phyloP scores from a whole-genome alignment of 768 basidiomycete genomes.

The Collybia sordida region DNA sequence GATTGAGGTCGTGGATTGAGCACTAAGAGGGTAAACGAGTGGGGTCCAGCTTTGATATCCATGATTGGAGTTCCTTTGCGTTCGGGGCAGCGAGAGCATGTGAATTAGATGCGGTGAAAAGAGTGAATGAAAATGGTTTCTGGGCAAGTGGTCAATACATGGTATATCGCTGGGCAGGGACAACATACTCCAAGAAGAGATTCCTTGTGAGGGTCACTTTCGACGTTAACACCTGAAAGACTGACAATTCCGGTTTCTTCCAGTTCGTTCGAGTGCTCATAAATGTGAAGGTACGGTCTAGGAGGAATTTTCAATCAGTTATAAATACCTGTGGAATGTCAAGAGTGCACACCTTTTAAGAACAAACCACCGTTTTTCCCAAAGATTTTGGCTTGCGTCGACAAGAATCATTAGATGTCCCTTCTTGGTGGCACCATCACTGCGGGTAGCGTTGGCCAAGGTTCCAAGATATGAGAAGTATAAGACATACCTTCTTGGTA shows the following conservation, averaged over 20 bases:
- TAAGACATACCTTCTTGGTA: conserved; percentile 61
- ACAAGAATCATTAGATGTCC: conserved; percentile 79
- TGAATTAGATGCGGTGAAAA: conserved; percentile 91
- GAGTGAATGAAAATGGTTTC: conserved; percentile 86
- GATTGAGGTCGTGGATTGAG: background rate
- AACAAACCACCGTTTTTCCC: conserved; percentile 87
- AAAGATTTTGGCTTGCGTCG: conserved; percentile 76
- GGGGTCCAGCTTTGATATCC: conserved; percentile 84
- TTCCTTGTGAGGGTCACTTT: conserved; percentile 86
- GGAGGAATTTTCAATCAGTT: background rate
- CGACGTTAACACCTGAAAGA: conserved; percentile 80
- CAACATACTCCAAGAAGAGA: conserved; percentile 76
- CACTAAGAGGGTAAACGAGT: conserved; percentile 56
- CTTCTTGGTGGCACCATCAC: conserved; percentile 82
- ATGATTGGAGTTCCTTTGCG: conserved; percentile 79
- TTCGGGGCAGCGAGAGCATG: conserved; percentile 84
- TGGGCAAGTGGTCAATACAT: conserved; percentile 23
- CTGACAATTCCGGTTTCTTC: conserved; percentile 85
- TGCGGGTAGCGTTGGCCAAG: conserved; percentile 25
- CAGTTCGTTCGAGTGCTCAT: conserved; percentile 78
- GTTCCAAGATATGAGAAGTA: conserved; percentile 4
- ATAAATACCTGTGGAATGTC: background rate
- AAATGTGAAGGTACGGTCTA: conserved; percentile 90
- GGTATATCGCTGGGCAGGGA: conserved; percentile 2
- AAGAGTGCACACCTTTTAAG: conserved; percentile 66